Evolutionary conservation across 2,329 filamentous ascomycete genomes (phyloP).

Genomic region (Aureobasidium zeae): DNA sequence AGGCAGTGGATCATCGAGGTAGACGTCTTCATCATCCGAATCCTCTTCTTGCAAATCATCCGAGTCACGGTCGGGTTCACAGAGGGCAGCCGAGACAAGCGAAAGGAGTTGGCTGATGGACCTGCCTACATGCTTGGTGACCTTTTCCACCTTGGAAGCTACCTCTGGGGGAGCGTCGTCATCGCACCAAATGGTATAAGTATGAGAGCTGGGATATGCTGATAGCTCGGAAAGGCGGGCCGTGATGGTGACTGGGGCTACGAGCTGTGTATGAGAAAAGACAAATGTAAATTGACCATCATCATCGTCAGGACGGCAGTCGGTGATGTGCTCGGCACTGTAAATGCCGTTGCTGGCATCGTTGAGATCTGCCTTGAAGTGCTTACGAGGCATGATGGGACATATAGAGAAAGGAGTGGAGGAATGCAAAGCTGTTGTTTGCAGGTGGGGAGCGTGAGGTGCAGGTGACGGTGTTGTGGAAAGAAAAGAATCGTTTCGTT

Average conservation of each 20-base stretch:
- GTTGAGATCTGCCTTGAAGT: conserved; percentile 53
- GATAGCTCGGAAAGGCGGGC: conserved; percentile 40
- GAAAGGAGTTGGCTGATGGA: conserved; percentile 42
- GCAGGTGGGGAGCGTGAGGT: background rate
- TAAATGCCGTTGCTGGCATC: conserved; percentile 26
- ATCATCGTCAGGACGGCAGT: conserved; percentile 53
- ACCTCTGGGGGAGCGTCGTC: conserved; percentile 38
- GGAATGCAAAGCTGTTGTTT: background rate
- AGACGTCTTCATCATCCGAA: conserved; percentile 31
- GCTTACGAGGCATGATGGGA: conserved; percentile 52
- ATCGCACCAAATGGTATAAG: conserved; percentile 48
- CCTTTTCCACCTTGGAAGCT: conserved; percentile 35
- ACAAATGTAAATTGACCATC: conserved; percentile 63
- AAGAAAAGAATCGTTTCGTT: background rate
- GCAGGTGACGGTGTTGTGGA: background rate
- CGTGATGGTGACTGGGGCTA: conserved; percentile 10
- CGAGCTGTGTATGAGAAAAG: conserved; percentile 32
- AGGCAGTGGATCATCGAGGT: conserved; percentile 6
- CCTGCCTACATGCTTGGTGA: conserved; percentile 38
- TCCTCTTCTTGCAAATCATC: conserved; percentile 31
- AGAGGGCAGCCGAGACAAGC: conserved; percentile 35
- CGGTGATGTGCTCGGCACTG: conserved; percentile 38
- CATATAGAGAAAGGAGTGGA: too few species aligned
- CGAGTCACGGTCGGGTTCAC: conserved; percentile 18
- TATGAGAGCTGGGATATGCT: conserved; percentile 50